Conservation (phyloP, 306 rosid species). For the Rubus idaeus region DNA sequence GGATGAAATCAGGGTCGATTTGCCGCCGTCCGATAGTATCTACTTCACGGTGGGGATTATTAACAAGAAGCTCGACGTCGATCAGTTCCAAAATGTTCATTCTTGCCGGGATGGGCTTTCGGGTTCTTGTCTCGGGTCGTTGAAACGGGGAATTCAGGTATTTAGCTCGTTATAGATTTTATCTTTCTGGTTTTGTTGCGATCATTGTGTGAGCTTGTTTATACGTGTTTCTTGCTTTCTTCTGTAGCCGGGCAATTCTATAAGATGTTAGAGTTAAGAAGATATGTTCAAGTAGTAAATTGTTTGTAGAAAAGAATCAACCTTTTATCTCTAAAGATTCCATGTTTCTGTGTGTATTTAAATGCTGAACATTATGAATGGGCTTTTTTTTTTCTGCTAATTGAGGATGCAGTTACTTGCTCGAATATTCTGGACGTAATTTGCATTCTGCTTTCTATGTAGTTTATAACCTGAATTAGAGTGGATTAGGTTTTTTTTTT, state of each 20-base stretch:
- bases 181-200: neutral
- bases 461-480: too few relatives aligned
- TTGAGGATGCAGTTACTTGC: too few relatives aligned
- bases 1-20: constrained; percentile 89
- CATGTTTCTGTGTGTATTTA: neutral
- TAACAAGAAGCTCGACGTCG: constrained; percentile 74
- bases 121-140: constrained; percentile 33
- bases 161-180: too few relatives aligned
- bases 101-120: constrained; percentile 50
- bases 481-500: too few relatives aligned
- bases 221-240: neutral
- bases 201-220: neutral
- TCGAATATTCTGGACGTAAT: neutral
- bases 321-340: neutral
- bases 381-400: too few relatives aligned
- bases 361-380: neutral
- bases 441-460: too few relatives aligned
- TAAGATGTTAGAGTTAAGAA: neutral
- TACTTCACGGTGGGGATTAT: constrained; percentile 83
- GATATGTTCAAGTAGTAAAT: neutral
- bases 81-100: constrained; percentile 68
- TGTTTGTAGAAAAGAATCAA: neutral
- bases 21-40: constrained; percentile 74
- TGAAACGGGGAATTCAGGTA: constrained; percentile 46
- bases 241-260: neutral